Conservation (phyloP, 2,329 filamentous ascomycete species). For the Xylariaceae sp. region DNA sequence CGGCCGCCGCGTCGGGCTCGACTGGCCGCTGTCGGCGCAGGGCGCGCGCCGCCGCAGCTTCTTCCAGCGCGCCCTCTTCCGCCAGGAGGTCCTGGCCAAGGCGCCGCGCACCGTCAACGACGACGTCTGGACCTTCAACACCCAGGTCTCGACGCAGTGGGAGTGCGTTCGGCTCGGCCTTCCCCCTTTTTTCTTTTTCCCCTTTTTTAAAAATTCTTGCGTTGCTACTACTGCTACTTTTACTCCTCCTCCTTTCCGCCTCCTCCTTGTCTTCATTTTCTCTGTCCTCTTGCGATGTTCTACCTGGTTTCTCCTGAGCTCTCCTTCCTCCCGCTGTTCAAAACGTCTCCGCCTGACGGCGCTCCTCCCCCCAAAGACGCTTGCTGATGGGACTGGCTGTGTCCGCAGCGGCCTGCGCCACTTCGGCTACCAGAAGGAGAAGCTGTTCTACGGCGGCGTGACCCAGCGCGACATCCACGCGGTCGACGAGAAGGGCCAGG, state of each 20-base stretch:
- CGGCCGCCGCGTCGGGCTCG: slow-evolving; percentile 49
- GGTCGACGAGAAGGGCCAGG: slow-evolving; percentile 18
- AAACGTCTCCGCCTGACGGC: too few species aligned
- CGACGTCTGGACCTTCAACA: slow-evolving; percentile 52
- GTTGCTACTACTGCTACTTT: too few species aligned
- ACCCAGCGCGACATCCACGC: slow-evolving; percentile 34
- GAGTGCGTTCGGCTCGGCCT: slow-evolving; percentile 25
- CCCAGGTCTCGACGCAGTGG: slow-evolving; percentile 52
- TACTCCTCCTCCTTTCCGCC: too few species aligned
- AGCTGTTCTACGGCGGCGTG: slow-evolving; percentile 28
- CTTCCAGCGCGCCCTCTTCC: slow-evolving; percentile 48
- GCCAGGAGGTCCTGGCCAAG: slow-evolving; percentile 45
- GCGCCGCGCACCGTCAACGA: slow-evolving; percentile 48
- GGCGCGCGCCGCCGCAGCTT: slow-evolving; percentile 36
- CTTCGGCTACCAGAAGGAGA: slow-evolving; percentile 28
- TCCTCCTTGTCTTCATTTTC: too few species aligned
- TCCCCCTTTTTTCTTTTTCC: not conserved
- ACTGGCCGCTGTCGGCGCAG: slow-evolving; percentile 52
- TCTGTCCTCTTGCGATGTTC: too few species aligned
- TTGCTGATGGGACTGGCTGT: not conserved
- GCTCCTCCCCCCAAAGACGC: too few species aligned
- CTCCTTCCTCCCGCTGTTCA: too few species aligned
- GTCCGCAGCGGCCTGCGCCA: not conserved
- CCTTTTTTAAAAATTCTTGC: too few species aligned
- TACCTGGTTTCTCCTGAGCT: too few species aligned